Evolutionary conservation across 441 rosid species (phyloP).

Genomic region (Omphalea diandra): DNA sequence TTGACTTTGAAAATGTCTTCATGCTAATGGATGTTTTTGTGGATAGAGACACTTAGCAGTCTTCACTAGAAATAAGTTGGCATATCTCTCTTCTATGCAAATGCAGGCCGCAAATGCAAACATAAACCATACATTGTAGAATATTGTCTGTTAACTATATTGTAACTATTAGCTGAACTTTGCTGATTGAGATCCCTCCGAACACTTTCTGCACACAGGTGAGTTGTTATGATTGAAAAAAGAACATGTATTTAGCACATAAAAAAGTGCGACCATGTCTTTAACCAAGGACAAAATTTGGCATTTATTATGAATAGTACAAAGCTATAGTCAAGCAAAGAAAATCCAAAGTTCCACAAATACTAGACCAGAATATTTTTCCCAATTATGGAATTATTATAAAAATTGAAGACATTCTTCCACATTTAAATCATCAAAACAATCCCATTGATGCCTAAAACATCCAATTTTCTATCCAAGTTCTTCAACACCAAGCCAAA

Average conservation of each 20-base stretch:
- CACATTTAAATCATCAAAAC: no score
- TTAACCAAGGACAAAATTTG: not conserved
- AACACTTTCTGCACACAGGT: not conserved
- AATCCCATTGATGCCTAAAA: no score
- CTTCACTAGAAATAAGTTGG: not conserved
- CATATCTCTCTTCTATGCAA: no score
- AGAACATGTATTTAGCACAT: not conserved
- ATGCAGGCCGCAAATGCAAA: not conserved
- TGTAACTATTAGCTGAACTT: not conserved
- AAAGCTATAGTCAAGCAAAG: not conserved
- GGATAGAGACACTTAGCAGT: not conserved
- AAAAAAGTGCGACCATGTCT: not conserved
- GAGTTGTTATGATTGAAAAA: not conserved
- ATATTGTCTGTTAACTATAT: no score
- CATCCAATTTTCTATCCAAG: no score
- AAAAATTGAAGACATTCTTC: no score
- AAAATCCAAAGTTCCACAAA: no score
- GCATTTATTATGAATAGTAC: not conserved
- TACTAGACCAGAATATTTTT: no score
- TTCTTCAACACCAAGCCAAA: no score
- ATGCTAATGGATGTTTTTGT: not conserved
- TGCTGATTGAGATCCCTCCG: not conserved
- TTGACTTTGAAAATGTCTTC: not conserved
- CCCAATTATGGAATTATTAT: no score
- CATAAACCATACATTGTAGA: not conserved